Base-by-base conservation (phyloP, 2,329 filamentous ascomycete species). In the Sphaerostilbella broomeana region DNA sequence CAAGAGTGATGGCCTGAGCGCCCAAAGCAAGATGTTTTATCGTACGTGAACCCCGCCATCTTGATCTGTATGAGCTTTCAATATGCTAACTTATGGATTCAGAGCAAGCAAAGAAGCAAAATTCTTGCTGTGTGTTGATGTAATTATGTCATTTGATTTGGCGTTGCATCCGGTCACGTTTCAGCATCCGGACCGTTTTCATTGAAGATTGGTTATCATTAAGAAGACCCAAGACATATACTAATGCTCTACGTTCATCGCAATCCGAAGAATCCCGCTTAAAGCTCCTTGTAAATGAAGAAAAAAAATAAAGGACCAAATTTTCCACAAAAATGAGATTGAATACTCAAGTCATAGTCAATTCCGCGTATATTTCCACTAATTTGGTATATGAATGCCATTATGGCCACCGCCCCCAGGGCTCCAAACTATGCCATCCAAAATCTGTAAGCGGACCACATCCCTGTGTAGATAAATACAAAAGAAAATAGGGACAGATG, bases 1-100 rank as follows among this genome's bases (percentile, higher is more conserved):
- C 48, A 97, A 97, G 78, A 94, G 86, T 56, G 87, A 95, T 54
- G 86, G 82, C 10, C 65, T 98, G 56, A 94, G 86, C 64, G 77
- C 79, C 35, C 85, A 92, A 72, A 95, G 87, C 69, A 97, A 95
- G 75, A 90, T 94, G 84, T 98, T 98, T 63, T 97, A 97, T 64
- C 87, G 83, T 83, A 63, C 13, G 41, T 7, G 12, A 17, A 1
- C 4, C 11, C 11, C 54, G 73, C 67, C 16, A 6, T 12, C n/a
- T 1, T 15, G 10, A n/a, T 19, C 5, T 7, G n/a, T 16, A 16
- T 22, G 18, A 34, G n/a, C n/a, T n/a, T n/a, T n/a, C n/a, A 6
- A 21, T 12, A 12, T 4, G 8, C 41, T 51, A 29, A 49, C 44
- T 9, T 13, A 1, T 38, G 34, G 42, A 21, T 12, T 13, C 38